phyloP scores from a whole-genome alignment of 164 flowering plant genomes.

The Kalanchoe fedtschenkoi region DNA sequence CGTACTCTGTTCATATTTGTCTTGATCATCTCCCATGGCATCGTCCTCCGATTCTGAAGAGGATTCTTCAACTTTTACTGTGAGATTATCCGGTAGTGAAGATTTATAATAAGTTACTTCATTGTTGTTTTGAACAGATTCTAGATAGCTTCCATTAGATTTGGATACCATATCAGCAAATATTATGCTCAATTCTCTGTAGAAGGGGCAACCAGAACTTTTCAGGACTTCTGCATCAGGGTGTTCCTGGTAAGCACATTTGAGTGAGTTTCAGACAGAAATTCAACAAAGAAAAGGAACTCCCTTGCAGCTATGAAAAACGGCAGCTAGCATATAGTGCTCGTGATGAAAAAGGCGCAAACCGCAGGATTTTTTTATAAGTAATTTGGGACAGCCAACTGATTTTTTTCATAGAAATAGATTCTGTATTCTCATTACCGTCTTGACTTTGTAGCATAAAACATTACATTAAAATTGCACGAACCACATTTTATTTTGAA shows the following conservation, averaged over 20 bases:
- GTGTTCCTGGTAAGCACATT: background rate
- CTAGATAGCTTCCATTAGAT: background rate
- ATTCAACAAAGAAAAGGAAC: background rate
- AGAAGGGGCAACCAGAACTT: background rate
- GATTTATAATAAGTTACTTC: background rate
- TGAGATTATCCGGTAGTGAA: background rate
- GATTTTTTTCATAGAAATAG: too few species aligned
- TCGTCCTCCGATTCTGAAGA: slow-evolving; percentile 4
- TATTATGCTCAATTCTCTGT: slow-evolving; percentile 8
- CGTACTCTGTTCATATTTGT: slow-evolving; percentile 12
- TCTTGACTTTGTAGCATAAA: too few species aligned
- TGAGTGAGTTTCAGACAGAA: background rate
- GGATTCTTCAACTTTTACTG: slow-evolving; percentile 1
- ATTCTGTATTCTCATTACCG: too few species aligned
- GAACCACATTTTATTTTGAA: too few species aligned
- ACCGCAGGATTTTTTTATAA: too few species aligned
- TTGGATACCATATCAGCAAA: background rate
- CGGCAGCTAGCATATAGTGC: background rate
- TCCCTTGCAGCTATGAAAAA: background rate
- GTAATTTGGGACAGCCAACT: too few species aligned
- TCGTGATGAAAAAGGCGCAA: too few species aligned
- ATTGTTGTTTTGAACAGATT: background rate
- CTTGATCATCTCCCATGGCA: slow-evolving; percentile 17
- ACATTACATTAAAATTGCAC: too few species aligned
- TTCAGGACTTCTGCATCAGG: slow-evolving; percentile 4